phyloP scores from a whole-genome alignment of 352 stramenopile genomes.

The Pythium sukuiense region DNA sequence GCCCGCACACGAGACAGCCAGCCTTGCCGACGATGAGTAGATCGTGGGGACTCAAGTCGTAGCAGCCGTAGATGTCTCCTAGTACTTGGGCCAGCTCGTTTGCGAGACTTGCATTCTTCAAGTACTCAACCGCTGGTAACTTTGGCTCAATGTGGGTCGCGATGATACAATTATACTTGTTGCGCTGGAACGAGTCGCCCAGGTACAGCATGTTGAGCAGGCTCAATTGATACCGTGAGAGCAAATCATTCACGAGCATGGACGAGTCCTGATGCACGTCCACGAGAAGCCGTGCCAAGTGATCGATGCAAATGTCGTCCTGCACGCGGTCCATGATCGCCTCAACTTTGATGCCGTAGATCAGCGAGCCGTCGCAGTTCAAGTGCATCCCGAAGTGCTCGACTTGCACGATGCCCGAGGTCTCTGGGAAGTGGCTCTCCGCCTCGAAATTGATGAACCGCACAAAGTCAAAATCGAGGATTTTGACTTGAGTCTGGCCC shows the following conservation, averaged over 20 bases:
- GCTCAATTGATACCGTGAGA: conserved; percentile 95
- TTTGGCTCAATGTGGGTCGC: conserved; percentile 96
- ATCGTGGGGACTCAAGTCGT: conserved; percentile 95
- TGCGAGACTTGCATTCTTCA: conserved; percentile 92
- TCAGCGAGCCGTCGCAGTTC: conserved; percentile 74
- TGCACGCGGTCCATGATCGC: conserved; percentile 96
- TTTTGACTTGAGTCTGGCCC: conserved; percentile 94
- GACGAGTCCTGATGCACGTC: conserved; percentile 97
- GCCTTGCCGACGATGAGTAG: conserved; percentile 94
- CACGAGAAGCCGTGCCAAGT: conserved; percentile 95
- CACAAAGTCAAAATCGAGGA: conserved; percentile 97
- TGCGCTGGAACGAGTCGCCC: conserved; percentile 92
- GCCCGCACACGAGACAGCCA: conserved; percentile 93
- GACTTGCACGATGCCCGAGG: conserved; percentile 93
- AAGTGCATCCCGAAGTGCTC: conserved; percentile 95
- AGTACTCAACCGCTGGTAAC: conserved; percentile 94
- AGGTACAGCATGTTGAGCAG: conserved; percentile 96
- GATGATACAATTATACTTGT: conserved; percentile 98
- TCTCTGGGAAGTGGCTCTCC: conserved; percentile 96
- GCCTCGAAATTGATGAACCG: conserved; percentile 99
- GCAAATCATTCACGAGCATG: conserved; percentile 94
- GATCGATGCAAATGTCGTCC: conserved; percentile 96
- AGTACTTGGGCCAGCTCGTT: conserved; percentile 96
- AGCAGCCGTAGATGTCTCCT: conserved; percentile 92
- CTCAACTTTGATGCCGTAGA: conserved; percentile 91